phyloP scores from a whole-genome alignment of 352 stramenopile species.

The Nothophytophthora sp. region DNA sequence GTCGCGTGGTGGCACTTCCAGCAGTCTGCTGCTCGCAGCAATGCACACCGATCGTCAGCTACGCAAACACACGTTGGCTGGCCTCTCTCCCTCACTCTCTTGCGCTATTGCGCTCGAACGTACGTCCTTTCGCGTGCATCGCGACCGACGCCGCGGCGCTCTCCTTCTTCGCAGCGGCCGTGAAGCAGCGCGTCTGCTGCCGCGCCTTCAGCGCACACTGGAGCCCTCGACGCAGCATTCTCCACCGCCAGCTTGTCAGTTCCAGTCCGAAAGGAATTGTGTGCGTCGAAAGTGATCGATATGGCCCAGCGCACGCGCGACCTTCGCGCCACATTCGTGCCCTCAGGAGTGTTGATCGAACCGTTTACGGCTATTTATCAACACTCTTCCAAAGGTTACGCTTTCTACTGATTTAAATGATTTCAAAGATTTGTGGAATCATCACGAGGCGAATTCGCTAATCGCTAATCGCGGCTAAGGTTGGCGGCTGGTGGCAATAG shows the following conservation, averaged over 20 bases:
- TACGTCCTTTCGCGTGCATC: slow-evolving; percentile 21
- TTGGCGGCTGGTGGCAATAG: too few relatives aligned
- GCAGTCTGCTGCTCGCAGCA: slow-evolving; percentile 36
- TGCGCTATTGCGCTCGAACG: neutral
- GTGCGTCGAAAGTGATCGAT: neutral
- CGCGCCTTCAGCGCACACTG: slow-evolving; percentile 15
- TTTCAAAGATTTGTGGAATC: too few relatives aligned
- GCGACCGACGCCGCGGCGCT: slow-evolving; percentile 6
- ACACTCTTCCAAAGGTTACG: neutral
- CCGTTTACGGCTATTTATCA: too few relatives aligned
- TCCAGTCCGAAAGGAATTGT: neutral
- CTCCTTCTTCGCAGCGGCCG: slow-evolving; percentile 24
- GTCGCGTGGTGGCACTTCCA: slow-evolving; percentile 87
- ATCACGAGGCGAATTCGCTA: too few relatives aligned
- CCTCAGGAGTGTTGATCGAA: neutral
- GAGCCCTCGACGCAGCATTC: slow-evolving; percentile 34
- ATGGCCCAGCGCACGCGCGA: neutral
- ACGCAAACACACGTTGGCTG: neutral
- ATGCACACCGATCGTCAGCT: slow-evolving; percentile 6
- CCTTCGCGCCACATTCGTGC: slow-evolving; percentile 8
- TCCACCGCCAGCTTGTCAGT: slow-evolving; percentile 20
- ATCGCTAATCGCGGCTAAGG: too few relatives aligned
- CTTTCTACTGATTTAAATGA: too few relatives aligned
- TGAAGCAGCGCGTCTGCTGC: slow-evolving; percentile 18
- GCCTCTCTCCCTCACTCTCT: neutral